Percentiles rank a stretch among this genome's conserved stretches.
Evolutionary conservation across 257 asterid species (phyloP).

Genomic region (Nicotiana attenuata): DNA sequence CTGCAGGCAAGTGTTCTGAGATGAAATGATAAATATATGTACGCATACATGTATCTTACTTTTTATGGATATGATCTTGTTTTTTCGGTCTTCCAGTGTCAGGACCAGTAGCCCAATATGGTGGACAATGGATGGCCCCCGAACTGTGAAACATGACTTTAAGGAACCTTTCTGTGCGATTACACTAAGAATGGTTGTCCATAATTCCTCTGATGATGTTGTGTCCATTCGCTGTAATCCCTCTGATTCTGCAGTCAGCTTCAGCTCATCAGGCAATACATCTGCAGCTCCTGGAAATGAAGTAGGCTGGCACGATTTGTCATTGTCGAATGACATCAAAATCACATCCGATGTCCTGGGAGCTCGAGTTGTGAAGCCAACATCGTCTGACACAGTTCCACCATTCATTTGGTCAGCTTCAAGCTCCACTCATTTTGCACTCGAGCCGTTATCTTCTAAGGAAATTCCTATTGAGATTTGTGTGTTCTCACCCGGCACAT

Average conservation of each 20-base stretch:
- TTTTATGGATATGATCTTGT: not conserved
- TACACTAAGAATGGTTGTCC: conserved; percentile 50
- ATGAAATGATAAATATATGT: not conserved
- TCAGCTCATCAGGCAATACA: conserved; percentile 22
- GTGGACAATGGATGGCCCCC: conserved; percentile 82
- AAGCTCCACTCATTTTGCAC: conserved; percentile 52
- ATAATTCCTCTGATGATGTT: conserved; percentile 57
- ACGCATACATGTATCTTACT: not conserved
- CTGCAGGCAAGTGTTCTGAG: conserved; percentile 45
- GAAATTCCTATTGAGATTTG: conserved; percentile 64
- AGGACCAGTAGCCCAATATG: conserved; percentile 64
- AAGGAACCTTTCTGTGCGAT: conserved; percentile 56
- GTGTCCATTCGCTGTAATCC: conserved; percentile 53
- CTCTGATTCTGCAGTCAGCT: conserved; percentile 32
- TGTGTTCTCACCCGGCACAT: conserved; percentile 79
- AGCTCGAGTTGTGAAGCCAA: conserved; percentile 33
- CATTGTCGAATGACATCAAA: conserved; percentile 43
- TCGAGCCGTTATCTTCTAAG: conserved; percentile 53
- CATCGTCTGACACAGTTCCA: conserved; percentile 34
- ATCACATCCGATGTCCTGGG: conserved; percentile 43
- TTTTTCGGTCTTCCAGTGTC: conserved; percentile 35
- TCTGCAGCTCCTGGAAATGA: conserved; percentile 51
- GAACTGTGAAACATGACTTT: conserved; percentile 55
- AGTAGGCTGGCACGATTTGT: conserved; percentile 75
- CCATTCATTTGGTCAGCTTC: conserved; percentile 89